Conservation (phyloP, 345 rosid species). For the Moricandia arvensis region DNA sequence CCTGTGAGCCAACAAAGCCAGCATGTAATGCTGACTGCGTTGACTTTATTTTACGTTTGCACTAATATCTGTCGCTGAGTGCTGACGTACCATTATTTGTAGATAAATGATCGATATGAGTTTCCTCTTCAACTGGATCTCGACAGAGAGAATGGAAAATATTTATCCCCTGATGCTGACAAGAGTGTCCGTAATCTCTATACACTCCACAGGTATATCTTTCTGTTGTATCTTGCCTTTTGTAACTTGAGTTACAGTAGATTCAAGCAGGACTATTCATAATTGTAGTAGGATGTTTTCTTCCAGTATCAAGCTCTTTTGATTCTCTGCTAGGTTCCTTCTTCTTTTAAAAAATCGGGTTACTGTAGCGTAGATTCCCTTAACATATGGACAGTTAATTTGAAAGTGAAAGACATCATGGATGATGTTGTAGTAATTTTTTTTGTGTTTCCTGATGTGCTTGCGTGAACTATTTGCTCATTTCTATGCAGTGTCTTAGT, state of each 20-base stretch:
- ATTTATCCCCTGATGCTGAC: not conserved
- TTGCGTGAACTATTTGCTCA: conserved; percentile 21
- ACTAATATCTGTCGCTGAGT: not conserved
- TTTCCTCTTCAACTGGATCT: not conserved
- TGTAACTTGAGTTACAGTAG: not conserved
- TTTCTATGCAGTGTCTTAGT: conserved; percentile 23
- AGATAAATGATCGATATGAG: not conserved
- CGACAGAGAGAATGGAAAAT: not conserved
- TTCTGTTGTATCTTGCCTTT: conserved; percentile 4
- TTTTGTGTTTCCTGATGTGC: not conserved
- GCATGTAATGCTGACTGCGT: not conserved
- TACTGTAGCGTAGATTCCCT: not conserved
- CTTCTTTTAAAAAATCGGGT: not conserved
- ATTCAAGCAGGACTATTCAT: not conserved
- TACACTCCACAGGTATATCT: not conserved
- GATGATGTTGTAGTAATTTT: not conserved
- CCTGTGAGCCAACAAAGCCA: not conserved
- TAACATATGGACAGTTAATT: conserved; percentile 2
- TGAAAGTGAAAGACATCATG: not conserved
- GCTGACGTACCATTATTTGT: not conserved
- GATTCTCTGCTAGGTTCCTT: not conserved
- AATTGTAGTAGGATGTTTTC: not conserved
- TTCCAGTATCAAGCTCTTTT: not conserved
- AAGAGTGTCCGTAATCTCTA: not conserved
- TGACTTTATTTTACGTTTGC: not conserved